Conservation (phyloP, 139 green algal species). For the Spirogloea muscicola region DNA sequence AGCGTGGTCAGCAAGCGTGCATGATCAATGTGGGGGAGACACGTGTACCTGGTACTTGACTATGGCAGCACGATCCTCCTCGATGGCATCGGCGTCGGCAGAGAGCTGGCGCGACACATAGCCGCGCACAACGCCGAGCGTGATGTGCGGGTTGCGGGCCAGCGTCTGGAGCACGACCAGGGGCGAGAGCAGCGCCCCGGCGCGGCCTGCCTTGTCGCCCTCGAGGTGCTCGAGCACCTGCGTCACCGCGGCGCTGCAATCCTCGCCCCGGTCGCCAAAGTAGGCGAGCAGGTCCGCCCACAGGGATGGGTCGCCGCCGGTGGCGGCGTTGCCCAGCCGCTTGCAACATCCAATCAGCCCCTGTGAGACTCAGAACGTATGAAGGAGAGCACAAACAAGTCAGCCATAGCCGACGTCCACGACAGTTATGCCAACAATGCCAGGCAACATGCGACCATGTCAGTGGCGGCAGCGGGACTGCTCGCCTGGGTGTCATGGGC, state of each 20-base stretch:
- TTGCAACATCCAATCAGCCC: slow-evolving; percentile 71
- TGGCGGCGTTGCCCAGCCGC: slow-evolving; percentile 63
- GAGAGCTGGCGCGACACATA: slow-evolving; percentile 51
- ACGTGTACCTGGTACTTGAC: slow-evolving; percentile 50
- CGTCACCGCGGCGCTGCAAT: slow-evolving; percentile 21
- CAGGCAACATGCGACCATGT: too few relatives aligned
- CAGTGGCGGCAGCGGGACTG: too few relatives aligned
- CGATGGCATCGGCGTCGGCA: slow-evolving; percentile 50
- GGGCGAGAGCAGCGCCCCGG: slow-evolving; percentile 77
- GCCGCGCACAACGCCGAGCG: slow-evolving; percentile 59
- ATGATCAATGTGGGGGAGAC: too few relatives aligned
- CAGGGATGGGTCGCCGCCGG: slow-evolving; percentile 65
- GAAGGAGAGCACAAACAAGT: too few relatives aligned
- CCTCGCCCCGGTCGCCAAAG: slow-evolving; percentile 48
- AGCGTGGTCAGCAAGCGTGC: background rate
- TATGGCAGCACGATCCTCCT: slow-evolving; percentile 52
- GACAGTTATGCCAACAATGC: too few relatives aligned
- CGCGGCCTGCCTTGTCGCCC: too few relatives aligned
- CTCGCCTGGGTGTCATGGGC: too few relatives aligned
- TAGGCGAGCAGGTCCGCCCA: slow-evolving; percentile 79
- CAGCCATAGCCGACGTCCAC: too few relatives aligned
- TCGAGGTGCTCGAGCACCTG: slow-evolving; percentile 79
- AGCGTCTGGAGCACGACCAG: slow-evolving; percentile 85
- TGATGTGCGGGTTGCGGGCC: slow-evolving; percentile 64
- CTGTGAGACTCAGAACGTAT: too few relatives aligned